These are phyloP conservation scores for Stephanodiscus minutulus DNA, from an alignment of 108 stramenopile species.

Conservation along the genomic window DNA sequence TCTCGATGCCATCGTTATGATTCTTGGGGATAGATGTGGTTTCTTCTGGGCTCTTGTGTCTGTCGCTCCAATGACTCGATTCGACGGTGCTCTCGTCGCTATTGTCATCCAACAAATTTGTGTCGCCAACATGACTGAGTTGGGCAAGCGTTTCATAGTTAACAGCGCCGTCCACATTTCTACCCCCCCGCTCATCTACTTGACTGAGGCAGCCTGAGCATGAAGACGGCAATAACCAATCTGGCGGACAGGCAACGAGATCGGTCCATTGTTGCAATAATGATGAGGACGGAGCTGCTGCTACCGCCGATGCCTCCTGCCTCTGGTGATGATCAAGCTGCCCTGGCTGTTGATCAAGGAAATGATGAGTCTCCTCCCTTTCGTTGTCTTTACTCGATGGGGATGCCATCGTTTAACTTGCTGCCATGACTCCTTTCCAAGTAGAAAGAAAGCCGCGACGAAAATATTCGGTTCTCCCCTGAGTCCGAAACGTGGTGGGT, in stretches of 20 bases:
- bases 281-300: background rate
- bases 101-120: background rate
- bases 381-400: too few relatives aligned
- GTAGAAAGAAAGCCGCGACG: background rate
- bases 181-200: background rate
- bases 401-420: too few relatives aligned
- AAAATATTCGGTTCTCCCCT: too few relatives aligned
- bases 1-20: background rate
- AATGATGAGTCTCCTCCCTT: background rate
- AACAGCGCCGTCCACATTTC: background rate
- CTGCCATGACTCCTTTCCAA: background rate
- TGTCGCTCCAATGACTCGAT: background rate
- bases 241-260: background rate
- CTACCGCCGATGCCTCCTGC: background rate
- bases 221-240: slow-evolving; percentile 10
- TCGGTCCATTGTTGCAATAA: slow-evolving; percentile 2
- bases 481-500: too few relatives aligned
- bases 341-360: too few relatives aligned
- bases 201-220: slow-evolving; percentile 5
- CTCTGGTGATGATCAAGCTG: too few relatives aligned
- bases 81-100: background rate
- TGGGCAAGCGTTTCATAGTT: background rate
- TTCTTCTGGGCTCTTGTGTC: background rate
- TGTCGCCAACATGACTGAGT: background rate
- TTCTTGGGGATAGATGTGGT: background rate